Evolutionary conservation across 306 rosid species (phyloP).

Genomic region (Cicer chorassanicum): DNA sequence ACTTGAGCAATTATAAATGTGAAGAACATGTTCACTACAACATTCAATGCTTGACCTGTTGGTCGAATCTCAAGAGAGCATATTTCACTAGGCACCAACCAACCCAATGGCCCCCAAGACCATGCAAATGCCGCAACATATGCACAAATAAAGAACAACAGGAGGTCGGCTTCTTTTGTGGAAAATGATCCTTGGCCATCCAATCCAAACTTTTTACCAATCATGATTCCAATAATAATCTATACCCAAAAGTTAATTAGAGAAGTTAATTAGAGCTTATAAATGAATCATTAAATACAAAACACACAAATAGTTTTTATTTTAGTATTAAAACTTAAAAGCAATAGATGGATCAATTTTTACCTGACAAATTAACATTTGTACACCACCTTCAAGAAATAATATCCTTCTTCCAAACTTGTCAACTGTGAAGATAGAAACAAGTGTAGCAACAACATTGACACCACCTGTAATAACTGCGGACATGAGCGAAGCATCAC

Average conservation of each 20-base stretch:
- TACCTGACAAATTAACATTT: constrained; percentile 47
- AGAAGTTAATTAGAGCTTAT: neutral
- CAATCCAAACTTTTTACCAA: constrained; percentile 48
- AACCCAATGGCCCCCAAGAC: constrained; percentile 80
- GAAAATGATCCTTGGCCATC: constrained; percentile 55
- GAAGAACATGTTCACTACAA: constrained; percentile 61
- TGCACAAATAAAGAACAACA: constrained; percentile 55
- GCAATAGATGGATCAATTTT: neutral
- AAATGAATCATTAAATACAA: neutral
- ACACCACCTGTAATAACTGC: constrained; percentile 43
- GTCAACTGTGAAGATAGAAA: constrained; percentile 39
- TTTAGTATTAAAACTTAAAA: neutral
- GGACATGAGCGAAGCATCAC: constrained; percentile 45
- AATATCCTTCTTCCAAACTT: constrained; percentile 41
- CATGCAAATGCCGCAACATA: constrained; percentile 75
- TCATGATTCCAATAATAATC: constrained; percentile 47
- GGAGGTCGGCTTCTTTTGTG: constrained; percentile 29
- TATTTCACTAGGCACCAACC: constrained; percentile 69
- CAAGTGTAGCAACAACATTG: constrained; percentile 43
- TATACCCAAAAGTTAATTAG: neutral
- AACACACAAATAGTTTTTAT: neutral
- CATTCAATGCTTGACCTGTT: constrained; percentile 65
- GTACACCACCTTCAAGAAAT: constrained; percentile 43
- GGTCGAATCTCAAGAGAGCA: constrained; percentile 65
- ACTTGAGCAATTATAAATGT: constrained; percentile 58